Evolutionary conservation across 495 filamentous ascomycete genomes (phyloP), one percentile per base, ranked within the genome.

Genomic region (Bacidia rubella): DNA sequence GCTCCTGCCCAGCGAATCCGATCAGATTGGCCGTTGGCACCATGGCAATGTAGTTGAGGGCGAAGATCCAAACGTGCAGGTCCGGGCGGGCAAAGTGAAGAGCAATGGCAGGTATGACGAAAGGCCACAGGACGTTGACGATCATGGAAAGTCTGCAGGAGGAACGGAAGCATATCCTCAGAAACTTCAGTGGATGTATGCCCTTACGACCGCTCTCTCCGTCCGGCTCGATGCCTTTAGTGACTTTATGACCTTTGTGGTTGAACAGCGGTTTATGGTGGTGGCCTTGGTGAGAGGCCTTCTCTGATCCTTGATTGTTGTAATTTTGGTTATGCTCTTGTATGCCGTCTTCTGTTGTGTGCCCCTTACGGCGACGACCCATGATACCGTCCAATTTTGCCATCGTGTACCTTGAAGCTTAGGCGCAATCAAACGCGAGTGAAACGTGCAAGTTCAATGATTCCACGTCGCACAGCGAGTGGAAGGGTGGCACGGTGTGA

Each of bases 1-100:
- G 65, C 62, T 93, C 85, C 58, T 86, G 80, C 4, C 86, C 85
- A 4, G 85, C 83, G 61, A 95, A 95, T 0, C 87, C 87, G 24
- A 95, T 74, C 47, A 95, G 65, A 58, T 95, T 95, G 43, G 89
- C 90, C 26, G 82, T 81, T 2, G 89, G 90, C 3, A 95, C 76
- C 82, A 97, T 96, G 47, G 81, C 83, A 32, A 87, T 74, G 45
- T 87, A 87, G 47, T 81, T 83, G 56, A 85, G 75, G 35, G 77
- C 65, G 66, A 87, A 89, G 17, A 86, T 72, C 68, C 73, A 75
- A 5, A 83, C 63, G 55, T 85, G 73, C 24, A 70, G 66, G 15
- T 87, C 74, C 0, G 75, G 74, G 22, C 74, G 73, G 25, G 73
- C 75, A 57, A 80, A 88, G 53, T 81, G 75, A 12, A 86, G 60